Base-by-base conservation (phyloP, 2,329 filamentous ascomycete species). In the Aspergillus sp. region DNA sequence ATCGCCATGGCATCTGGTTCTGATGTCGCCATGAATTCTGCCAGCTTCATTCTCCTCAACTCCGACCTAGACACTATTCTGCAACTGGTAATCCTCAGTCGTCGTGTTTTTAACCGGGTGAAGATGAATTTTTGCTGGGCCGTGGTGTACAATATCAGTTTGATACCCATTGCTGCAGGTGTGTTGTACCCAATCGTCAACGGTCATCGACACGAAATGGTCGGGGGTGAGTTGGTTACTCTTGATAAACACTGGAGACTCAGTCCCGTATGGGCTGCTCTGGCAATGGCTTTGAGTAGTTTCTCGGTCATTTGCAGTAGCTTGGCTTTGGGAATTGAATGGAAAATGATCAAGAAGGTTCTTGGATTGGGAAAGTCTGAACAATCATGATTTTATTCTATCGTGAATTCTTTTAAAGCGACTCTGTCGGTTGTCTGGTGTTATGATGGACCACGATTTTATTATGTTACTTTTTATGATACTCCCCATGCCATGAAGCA, bases 231-330 rank as follows among this genome's bases (percentile, higher is more conserved):
- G 50, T 63, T 57, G 26, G 56, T 57, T 35, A 56, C 47, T 45
- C 61, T 65, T 29, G 49, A 62, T 48, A 58, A 58, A 8, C 68
- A 71, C 40, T 75, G 71, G 68, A 60, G 71, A 30, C 47, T 76
- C 7, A 71, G 70, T 50, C 74, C 74, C 1, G 73, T 75, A 5
- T 96, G 90, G 90, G 91, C 90, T 5, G 85, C 83, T 52, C 68
- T 95, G 62, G 90, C 90, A 1, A 97, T 96, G 91, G 91, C 91
- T 27, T 67, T 90, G 64, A 95, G 90, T 66, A 91, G 86, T 65
- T 83, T 96, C 53, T 93, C 87, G 59, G 90, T 97, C 37, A 86
- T 96, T 40, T 69, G 81, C 60, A 95, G 89, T 63, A 91, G 86
- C 69, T 67, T 95, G 58, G 75, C 82, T 39, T 66, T 96, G 69